Evolutionary conservation across 176 grass and related monocot species (phyloP).

Genomic region (Guadua angustifolia): DNA sequence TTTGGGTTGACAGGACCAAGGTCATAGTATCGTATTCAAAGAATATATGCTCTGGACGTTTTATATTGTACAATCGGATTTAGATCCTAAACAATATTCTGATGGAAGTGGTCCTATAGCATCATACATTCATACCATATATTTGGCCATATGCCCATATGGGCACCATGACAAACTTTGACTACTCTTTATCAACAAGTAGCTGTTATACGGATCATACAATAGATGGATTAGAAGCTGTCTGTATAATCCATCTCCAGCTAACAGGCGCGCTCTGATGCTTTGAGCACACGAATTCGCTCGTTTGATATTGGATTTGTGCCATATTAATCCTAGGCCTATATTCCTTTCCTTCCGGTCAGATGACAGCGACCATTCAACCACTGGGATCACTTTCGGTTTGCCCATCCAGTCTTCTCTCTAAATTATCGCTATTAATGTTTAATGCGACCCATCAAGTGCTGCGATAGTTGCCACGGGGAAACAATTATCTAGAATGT

Average conservation of each 20-base stretch:
- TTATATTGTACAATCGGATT: background rate
- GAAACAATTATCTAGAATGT: background rate
- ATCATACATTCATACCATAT: background rate
- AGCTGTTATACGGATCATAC: background rate
- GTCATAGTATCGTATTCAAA: background rate
- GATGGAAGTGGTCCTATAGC: background rate
- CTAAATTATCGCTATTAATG: background rate
- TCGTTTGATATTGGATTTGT: background rate
- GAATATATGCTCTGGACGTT: background rate
- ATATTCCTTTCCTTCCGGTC: background rate
- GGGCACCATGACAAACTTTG: constrained; percentile 3
- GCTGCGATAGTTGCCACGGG: background rate
- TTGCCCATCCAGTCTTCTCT: background rate
- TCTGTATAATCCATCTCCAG: background rate
- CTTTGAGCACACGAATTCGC: background rate
- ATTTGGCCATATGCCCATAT: too few species aligned
- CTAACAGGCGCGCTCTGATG: background rate
- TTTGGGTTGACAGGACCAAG: background rate
- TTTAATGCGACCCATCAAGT: background rate
- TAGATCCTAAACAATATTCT: background rate
- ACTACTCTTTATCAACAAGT: background rate
- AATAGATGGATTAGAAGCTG: background rate
- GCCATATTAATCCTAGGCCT: background rate
- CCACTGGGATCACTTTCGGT: background rate
- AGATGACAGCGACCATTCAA: constrained; percentile 1